phyloP scores from a whole-genome alignment of 1,139 yeast genomes.

The Yamadazyma spencermartinsiae region DNA sequence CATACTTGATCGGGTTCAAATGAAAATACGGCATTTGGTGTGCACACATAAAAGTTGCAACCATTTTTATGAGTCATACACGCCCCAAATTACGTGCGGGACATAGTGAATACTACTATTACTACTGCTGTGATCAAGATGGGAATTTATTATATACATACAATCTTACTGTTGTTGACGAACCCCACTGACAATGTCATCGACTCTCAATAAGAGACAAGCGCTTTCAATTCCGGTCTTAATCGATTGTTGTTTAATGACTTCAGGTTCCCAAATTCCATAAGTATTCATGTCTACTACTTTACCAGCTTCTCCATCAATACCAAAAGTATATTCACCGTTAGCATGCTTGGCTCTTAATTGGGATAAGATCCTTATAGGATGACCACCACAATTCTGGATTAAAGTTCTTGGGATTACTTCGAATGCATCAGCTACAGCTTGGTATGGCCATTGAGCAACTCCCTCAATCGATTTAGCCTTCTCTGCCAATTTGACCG shows the following conservation, averaged over 20 bases:
- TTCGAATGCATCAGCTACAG: slow-evolving; percentile 98
- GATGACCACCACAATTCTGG: slow-evolving; percentile 97
- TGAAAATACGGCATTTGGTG: slow-evolving; percentile 4
- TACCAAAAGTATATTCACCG: slow-evolving; percentile 82
- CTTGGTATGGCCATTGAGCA: slow-evolving; percentile 98
- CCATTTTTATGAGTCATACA: background rate
- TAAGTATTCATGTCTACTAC: slow-evolving; percentile 93
- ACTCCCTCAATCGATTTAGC: slow-evolving; percentile 94
- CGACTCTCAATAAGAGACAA: slow-evolving; percentile 89
- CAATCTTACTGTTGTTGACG: slow-evolving; percentile 41
- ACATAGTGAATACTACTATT: background rate
- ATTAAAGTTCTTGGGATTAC: slow-evolving; percentile 86
- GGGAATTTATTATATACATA: slow-evolving; percentile 2
- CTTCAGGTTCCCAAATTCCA: slow-evolving; percentile 99
- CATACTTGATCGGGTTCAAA: slow-evolving; percentile 7
- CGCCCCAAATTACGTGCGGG: background rate
- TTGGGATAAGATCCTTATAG: slow-evolving; percentile 85
- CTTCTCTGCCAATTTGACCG: slow-evolving; percentile 83
- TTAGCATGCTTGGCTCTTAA: slow-evolving; percentile 95
- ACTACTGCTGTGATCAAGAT: background rate
- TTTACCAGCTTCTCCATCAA: slow-evolving; percentile 93
- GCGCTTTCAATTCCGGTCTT: slow-evolving; percentile 98
- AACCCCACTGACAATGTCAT: slow-evolving; percentile 96
- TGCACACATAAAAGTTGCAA: background rate
- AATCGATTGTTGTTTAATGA: slow-evolving; percentile 91